Base-by-base conservation (phyloP, 768 basidiomycete species). In the Mycena pura region DNA sequence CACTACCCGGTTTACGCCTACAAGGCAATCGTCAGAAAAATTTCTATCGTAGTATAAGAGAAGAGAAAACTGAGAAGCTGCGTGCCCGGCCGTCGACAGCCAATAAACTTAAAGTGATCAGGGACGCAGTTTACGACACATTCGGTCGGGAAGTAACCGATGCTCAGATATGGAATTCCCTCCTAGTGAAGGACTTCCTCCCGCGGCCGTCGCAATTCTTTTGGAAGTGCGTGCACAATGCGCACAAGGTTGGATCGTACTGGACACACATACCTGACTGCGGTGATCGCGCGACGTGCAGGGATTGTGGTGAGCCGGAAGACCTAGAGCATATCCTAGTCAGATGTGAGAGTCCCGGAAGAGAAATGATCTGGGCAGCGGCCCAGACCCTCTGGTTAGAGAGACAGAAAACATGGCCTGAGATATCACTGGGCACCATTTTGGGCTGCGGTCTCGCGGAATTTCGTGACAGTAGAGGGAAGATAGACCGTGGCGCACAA, bases 291-390 rank as follows among this genome's bases (percentile, higher is more conserved):
- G 41, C 21, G 6, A 47, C 19, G 13, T 67, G 65, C 31, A 10
- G n/a, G 10, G 10, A n/a, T 2, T 67, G 65, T 36, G 48, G 39
- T 2, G n/a, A 7, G 0, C 17, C 11, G 6, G 63, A 67, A 27
- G 38, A 50, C 14, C 53, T 64, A 21, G 49, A 63, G 19, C 65
- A 66, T 40, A 66, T 66, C 11, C 46, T 67, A 6, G 24, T 49
- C 6, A 32, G 43, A n/a, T 67, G 66, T 51, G 6, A 19, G 3
- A 59, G 53, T 19, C 43, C 56, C 7, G 66, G 50, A 29, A 48
- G 29, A 45, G 60, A 51, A 27, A 27, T 38, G 2, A 47, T 62
- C 2, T 68, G 67, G 64, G 36, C 21, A 9, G 40, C 51, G 9
- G 61, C 56, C 4, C 13, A 67, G 28, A 21, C 60, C 5, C 28